phyloP scores from a whole-genome alignment of 1,284 basidiomycete genomes.

The Spongispora temasekensis region DNA sequence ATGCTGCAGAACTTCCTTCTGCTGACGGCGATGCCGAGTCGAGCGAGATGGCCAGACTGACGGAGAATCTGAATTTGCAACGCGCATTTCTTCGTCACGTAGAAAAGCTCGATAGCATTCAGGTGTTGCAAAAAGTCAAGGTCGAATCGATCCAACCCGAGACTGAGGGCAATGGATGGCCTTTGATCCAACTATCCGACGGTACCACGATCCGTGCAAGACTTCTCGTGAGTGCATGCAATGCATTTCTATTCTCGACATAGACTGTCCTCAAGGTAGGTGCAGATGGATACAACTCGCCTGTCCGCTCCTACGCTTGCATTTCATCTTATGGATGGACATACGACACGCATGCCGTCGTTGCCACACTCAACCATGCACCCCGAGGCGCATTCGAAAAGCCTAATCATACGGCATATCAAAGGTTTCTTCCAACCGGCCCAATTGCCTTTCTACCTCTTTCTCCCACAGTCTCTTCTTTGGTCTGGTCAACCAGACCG shows the following conservation, averaged over 20 bases:
- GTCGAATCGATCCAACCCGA: constrained; percentile 63
- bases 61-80: constrained; percentile 91
- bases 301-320: constrained; percentile 84
- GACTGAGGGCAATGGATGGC: constrained; percentile 58
- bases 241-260: constrained; percentile 12
- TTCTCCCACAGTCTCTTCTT: constrained; percentile 77
- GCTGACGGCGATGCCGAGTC: constrained; percentile 31
- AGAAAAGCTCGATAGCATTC: constrained; percentile 43
- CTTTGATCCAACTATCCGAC: constrained; percentile 69
- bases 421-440: constrained; percentile 94
- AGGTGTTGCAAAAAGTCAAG: constrained; percentile 66
- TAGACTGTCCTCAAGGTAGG: constrained; percentile 64
- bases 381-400: constrained; percentile 57
- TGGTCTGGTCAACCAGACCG: constrained; percentile 95
- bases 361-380: constrained; percentile 81
- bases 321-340: constrained; percentile 92
- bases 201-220: constrained; percentile 64
- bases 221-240: constrained; percentile 57
- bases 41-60: constrained; percentile 76
- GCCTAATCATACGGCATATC: constrained; percentile 85
- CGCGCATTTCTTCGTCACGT: constrained; percentile 71
- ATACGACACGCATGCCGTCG: constrained; percentile 90
- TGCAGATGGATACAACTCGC: constrained; percentile 95
- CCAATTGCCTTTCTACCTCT: constrained; percentile 94
- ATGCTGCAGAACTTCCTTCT: constrained; percentile 49